Conservation (phyloP, 768 basidiomycete species). For the Gautieria morchelliformis region DNA sequence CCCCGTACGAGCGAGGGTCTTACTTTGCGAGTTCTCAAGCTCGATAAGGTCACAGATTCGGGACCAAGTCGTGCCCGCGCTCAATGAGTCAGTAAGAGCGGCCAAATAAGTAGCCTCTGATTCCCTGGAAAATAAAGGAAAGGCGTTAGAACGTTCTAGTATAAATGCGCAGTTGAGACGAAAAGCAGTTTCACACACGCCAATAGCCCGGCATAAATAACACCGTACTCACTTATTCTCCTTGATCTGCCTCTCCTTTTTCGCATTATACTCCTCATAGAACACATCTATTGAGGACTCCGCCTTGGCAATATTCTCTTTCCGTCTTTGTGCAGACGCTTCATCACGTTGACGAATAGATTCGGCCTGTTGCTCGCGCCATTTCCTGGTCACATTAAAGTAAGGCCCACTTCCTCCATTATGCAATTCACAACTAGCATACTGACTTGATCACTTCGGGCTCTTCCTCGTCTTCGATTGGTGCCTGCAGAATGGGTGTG, state of each 20-base stretch:
- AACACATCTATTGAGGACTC: constrained; percentile 84
- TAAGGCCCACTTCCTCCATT: background rate
- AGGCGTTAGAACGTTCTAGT: background rate
- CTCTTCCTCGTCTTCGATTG: constrained; percentile 59
- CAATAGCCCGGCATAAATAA: too few species aligned
- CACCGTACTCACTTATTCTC: constrained; percentile 79
- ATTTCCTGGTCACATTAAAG: constrained; percentile 42
- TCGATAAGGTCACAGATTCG: constrained; percentile 82
- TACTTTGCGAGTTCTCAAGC: constrained; percentile 94
- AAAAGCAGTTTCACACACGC: too few species aligned
- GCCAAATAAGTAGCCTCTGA: constrained; percentile 75
- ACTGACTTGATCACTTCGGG: constrained; percentile 77
- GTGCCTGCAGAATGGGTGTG: constrained; percentile 65
- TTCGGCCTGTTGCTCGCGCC: constrained; percentile 78
- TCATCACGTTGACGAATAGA: constrained; percentile 83
- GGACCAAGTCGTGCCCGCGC: constrained; percentile 91
- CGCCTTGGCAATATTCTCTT: constrained; percentile 77
- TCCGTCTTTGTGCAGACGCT: constrained; percentile 61
- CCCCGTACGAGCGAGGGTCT: constrained; percentile 82
- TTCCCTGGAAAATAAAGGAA: constrained; percentile 43
- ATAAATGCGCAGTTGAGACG: background rate
- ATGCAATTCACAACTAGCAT: background rate
- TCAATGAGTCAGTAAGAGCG: constrained; percentile 62
- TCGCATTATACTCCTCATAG: constrained; percentile 77
- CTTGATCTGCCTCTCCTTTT: constrained; percentile 84